Evolutionary conservation across 352 stramenopile genomes (phyloP).

Genomic region (Pythium dissimile): DNA sequence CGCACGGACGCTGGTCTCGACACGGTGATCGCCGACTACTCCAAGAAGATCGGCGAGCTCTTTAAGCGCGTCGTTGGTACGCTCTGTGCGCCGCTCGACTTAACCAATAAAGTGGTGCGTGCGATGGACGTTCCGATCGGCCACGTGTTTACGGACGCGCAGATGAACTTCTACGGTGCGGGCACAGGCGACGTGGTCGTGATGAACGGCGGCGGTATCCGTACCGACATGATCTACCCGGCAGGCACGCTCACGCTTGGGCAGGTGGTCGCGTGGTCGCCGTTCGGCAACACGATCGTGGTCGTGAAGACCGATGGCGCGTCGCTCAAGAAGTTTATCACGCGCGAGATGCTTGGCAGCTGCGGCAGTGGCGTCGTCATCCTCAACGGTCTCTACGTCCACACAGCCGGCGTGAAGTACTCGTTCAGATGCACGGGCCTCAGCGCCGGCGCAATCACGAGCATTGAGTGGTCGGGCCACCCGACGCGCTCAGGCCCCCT

Average conservation of each 20-base stretch:
- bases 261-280: constrained; percentile 50
- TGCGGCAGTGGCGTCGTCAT: constrained; percentile 39
- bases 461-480: constrained; percentile 49
- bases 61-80: constrained; percentile 41
- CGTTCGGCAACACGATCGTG: constrained; percentile 62
- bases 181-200: constrained; percentile 38
- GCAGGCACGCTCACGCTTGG: constrained; percentile 42
- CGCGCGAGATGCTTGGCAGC: constrained; percentile 36
- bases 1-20: constrained; percentile 42
- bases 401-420: constrained; percentile 59
- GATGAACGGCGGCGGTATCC: constrained; percentile 66
- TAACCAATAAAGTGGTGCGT: constrained; percentile 44
- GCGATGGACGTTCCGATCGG: constrained; percentile 41
- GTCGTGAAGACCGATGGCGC: constrained; percentile 46
- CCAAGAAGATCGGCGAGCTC: constrained; percentile 32
- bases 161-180: constrained; percentile 37
- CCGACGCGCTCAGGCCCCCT: constrained; percentile 39
- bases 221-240: constrained; percentile 47
- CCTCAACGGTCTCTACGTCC: constrained; percentile 60
- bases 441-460: constrained; percentile 32
- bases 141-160: constrained; percentile 44
- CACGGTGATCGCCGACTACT: constrained; percentile 40
- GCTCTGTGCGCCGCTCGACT: constrained; percentile 46
- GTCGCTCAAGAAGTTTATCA: constrained; percentile 54
- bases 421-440: constrained; percentile 43